These are phyloP conservation scores for Antrodiella citrinella DNA, from an alignment of 768 basidiomycete species.

Conservation along the genomic window DNA sequence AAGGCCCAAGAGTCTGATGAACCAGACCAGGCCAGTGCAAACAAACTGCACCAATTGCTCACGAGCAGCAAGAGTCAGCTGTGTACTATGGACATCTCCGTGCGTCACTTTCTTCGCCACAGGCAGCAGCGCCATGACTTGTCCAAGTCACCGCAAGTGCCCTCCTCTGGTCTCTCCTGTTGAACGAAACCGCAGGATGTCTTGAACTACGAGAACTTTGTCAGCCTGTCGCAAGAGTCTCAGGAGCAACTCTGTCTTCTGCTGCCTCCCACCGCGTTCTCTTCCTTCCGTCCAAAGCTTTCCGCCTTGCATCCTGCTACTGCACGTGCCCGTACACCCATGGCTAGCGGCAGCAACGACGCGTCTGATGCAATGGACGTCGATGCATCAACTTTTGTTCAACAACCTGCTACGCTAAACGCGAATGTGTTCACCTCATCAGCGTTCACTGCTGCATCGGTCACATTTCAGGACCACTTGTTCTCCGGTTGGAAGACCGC, in stretches of 20 bases:
- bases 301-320: constrained; percentile 19
- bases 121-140: neutral
- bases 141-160: neutral
- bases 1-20: constrained; percentile 9
- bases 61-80: constrained; percentile 41
- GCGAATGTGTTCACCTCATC: constrained; percentile 39
- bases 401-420: constrained; percentile 21
- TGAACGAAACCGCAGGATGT: constrained; percentile 10
- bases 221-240: constrained; percentile 20
- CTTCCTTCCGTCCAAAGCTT: constrained; percentile 11
- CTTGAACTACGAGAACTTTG: constrained; percentile 16
- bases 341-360: neutral
- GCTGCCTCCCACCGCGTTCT: constrained; percentile 24
- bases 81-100: constrained; percentile 41
- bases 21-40: constrained; percentile 19
- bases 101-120: constrained; percentile 16
- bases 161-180: neutral
- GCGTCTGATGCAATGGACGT: constrained; percentile 3
- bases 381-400: neutral
- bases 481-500: constrained; percentile 43
- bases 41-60: constrained; percentile 32
- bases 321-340: neutral
- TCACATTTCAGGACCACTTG: constrained; percentile 55
- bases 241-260: constrained; percentile 18
- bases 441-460: constrained; percentile 45